Evolutionary conservation across 1,139 yeast species (phyloP), one percentile per base, ranked within the genome.

Genomic region (Sugiyamaella castrensis): DNA sequence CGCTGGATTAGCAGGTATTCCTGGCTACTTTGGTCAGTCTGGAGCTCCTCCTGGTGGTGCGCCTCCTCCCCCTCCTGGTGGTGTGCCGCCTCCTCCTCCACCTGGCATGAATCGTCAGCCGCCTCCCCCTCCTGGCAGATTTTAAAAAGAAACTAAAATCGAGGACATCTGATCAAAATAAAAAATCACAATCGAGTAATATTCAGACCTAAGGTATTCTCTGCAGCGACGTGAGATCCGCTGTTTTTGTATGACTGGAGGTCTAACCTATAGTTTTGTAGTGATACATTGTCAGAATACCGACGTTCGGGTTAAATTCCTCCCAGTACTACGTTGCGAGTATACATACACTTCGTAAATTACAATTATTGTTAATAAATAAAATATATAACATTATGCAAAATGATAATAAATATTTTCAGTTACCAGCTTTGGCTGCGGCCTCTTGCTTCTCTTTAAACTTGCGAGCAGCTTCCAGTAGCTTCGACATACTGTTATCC

Each of bases 381-480:
- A 37, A 30, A 33, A 29, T 38, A 33, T 34, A 24, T 40, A 27
- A 33, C 31, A 44, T 37, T 30, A 13, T 28, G 6, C 13, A 10
- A 15, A 33, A 12, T 33, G 13, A 3, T 19, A 8, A 36, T 8
- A 10, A 12, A 13, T n/a, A 57, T 37, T 69, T 59, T n/a, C 3
- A 36, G 11, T 36, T 7, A 4, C 10, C 8, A 36, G 33, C 11
- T 28, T 26, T 16, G 37, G 32, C 37, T 12, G 37, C 40, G 36
- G 37, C 35, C 13, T 35, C 44, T 16, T 48, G 44, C 32, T 37
- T 36, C 32, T 59, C 56, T 45, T 65, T 70, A 91, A 87, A 84
- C 63, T 76, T 76, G 63, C 74, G 76, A 9, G 88, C 92, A 62
- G 79, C 78, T 50, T 75, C 80, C 66, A 84, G 70, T 51, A 86